phyloP scores from a whole-genome alignment of 2,329 filamentous ascomycete genomes.

The Neophaeococcomyces mojaviensis region DNA sequence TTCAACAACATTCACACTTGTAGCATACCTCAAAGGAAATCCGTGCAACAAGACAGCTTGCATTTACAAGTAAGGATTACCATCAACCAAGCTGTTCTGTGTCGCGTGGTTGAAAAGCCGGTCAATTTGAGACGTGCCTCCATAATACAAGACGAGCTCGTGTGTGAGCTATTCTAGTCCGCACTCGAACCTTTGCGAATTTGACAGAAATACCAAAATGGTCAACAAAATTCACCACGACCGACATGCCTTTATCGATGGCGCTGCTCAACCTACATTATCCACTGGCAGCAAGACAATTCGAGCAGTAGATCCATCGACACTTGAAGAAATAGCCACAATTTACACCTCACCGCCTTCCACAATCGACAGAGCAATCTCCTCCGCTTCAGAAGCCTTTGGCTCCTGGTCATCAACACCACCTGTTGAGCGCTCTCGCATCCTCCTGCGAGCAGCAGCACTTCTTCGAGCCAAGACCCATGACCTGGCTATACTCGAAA shows the following conservation, averaged over 20 bases:
- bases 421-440: conserved; percentile 64
- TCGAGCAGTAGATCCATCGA: conserved; percentile 67
- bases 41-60: too few species aligned
- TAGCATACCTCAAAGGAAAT: too few species aligned
- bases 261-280: conserved; percentile 50
- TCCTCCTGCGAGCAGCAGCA: conserved; percentile 68
- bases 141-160: too few species aligned
- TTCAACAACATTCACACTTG: too few species aligned
- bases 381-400: conserved; percentile 65
- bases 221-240: conserved; percentile 13
- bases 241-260: conserved; percentile 68
- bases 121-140: too few species aligned
- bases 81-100: too few species aligned
- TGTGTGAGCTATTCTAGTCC: too few species aligned
- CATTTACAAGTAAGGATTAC: too few species aligned
- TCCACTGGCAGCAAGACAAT: conserved; percentile 52
- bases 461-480: conserved; percentile 71
- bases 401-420: conserved; percentile 68
- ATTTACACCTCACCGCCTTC: conserved; percentile 61
- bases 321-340: conserved; percentile 58
- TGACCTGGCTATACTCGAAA: conserved; percentile 70
- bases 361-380: conserved; percentile 65
- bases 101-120: too few species aligned
- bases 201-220: neutral
- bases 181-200: too few species aligned